Base-by-base conservation (phyloP, 768 basidiomycete species). In the Termitomyces sp. region DNA sequence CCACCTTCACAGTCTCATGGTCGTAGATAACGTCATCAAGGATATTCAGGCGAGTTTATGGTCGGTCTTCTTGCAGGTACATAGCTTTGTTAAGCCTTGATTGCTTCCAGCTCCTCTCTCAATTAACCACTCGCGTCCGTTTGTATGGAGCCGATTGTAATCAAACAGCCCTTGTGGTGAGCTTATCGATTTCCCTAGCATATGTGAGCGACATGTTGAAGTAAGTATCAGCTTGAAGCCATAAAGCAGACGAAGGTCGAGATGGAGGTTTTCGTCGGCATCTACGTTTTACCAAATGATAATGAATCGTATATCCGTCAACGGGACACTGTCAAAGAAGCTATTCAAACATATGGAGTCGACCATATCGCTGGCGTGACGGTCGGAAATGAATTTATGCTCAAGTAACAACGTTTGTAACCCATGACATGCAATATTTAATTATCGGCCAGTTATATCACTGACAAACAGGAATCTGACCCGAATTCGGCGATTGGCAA, bases 331-430 rank as follows among this genome's bases (percentile, higher is more conserved):
- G 81, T 94, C 59, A 74, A 84, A 63, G 70, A 77, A 2, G 94
- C 88, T 3, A 73, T 98, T 56, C 70, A 86, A 68, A 86, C 81
- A 3, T 98, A 88, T 69, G 94, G 95, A 41, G 77, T 81, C 1
- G 82, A 83, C 57, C 73, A 94, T 65, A 80, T 98, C 60, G 75
- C 73, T 0, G 96, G 96, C 16, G 66, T 97, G 29, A 94, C 88
- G 10, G 94, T 97, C 45, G 94, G 96, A 20, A 96, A 97, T 68
- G 94, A 96, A 72, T 92, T 84, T 67, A 90, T 93, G 71, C 81
- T 94, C 60, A 84, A 93, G 85, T 87, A 58, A 41, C 56, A 33
- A 18, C 12, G 4, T 44, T 16, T n/a, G 44, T 20, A 46, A 10
- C 15, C 5, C 41, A 2, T 29, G 26, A 39, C 39, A 18, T 39